These are phyloP conservation scores for Sabuloglossum arenarium DNA, from an alignment of 495 filamentous ascomycete genomes.

Conservation along the genomic window DNA sequence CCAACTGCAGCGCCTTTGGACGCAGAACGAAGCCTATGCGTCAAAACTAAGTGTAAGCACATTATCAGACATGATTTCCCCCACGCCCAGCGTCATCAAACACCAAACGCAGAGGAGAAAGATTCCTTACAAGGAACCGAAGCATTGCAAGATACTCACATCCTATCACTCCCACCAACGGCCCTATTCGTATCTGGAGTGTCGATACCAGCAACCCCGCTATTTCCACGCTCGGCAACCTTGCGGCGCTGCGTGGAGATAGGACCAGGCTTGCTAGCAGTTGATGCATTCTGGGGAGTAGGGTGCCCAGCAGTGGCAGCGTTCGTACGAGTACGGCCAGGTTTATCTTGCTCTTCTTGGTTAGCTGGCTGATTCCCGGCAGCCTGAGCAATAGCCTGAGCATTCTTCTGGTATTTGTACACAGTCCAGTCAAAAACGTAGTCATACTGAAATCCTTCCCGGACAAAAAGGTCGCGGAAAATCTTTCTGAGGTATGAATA, in stretches of 20 bases:
- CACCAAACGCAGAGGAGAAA: constrained; percentile 74
- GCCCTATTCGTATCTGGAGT: constrained; percentile 71
- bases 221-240: constrained; percentile 46
- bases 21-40: constrained; percentile 88
- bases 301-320: constrained; percentile 35
- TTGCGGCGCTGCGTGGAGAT: constrained; percentile 68
- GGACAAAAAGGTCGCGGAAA: constrained; percentile 98
- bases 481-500: constrained; percentile 99
- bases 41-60: constrained; percentile 37
- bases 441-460: constrained; percentile 99
- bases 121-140: constrained; percentile 86
- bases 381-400: constrained; percentile 67
- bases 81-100: constrained; percentile 55
- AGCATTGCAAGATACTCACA: constrained; percentile 72
- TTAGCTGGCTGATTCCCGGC: constrained; percentile 48
- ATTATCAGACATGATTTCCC: constrained; percentile 17
- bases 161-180: constrained; percentile 86
- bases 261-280: constrained; percentile 44
- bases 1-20: constrained; percentile 58
- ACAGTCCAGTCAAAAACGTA: constrained; percentile 99
- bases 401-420: constrained; percentile 99
- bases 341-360: constrained; percentile 57
- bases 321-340: constrained; percentile 36
- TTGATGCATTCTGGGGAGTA: constrained; percentile 30
- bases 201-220: constrained; percentile 33